These are phyloP conservation scores for Phoma sp. DNA, from an alignment of 2,329 filamentous ascomycete species.

Conservation along the genomic window DNA sequence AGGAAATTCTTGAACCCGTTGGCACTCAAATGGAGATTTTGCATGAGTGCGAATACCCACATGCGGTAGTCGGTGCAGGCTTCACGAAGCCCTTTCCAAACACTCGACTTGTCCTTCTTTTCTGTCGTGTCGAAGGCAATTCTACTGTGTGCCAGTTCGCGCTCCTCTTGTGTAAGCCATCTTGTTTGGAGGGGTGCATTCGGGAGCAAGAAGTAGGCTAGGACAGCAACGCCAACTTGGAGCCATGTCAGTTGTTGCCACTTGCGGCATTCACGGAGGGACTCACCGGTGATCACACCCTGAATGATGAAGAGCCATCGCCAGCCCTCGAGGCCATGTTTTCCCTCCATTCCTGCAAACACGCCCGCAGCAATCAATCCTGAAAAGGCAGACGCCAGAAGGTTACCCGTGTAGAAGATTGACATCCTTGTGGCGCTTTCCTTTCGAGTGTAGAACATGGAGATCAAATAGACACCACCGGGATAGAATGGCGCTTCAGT, in stretches of 20 bases:
- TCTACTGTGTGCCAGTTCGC: constrained; percentile 35
- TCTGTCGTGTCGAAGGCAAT: constrained; percentile 54
- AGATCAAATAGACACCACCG: constrained; percentile 47
- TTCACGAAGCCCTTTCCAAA: constrained; percentile 21
- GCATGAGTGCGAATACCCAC: constrained; percentile 27
- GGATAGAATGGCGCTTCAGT: constrained; percentile 42
- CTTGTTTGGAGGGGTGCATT: constrained; percentile 40
- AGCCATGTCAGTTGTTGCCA: not conserved
- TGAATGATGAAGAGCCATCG: constrained; percentile 55
- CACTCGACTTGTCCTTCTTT: constrained; percentile 32
- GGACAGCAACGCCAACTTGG: constrained; percentile 12
- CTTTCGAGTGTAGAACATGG: constrained; percentile 46
- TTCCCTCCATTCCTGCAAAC: constrained; percentile 47
- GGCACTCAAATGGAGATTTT: constrained; percentile 19
- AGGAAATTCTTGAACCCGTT: constrained; percentile 20
- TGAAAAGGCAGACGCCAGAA: constrained; percentile 51
- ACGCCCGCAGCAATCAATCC: constrained; percentile 52
- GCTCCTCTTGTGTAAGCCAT: constrained; percentile 55
- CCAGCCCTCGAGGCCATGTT: constrained; percentile 52
- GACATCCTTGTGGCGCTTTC: constrained; percentile 45
- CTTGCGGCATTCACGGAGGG: not conserved
- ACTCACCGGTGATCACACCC: constrained; percentile 42
- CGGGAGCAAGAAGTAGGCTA: constrained; percentile 28
- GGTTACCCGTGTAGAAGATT: constrained; percentile 49
- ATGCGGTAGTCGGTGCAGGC: constrained; percentile 26